Conservation (phyloP, 164 flowering plant genomes). For the Protea cynaroides region DNA sequence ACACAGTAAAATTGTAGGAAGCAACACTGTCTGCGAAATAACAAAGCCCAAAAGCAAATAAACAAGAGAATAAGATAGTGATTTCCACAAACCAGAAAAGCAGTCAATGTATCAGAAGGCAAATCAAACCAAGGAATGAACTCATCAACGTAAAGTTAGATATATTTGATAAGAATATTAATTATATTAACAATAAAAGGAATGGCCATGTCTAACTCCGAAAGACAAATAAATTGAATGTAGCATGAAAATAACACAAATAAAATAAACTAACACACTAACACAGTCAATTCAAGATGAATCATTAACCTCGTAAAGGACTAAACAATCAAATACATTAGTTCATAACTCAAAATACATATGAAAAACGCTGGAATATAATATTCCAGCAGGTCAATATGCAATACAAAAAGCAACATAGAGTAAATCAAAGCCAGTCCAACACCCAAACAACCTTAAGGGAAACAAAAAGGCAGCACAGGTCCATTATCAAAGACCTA, state of each 20-base stretch:
- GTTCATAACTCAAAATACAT: not conserved
- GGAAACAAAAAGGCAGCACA: too few species aligned
- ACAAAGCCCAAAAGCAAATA: too few species aligned
- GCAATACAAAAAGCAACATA: not conserved
- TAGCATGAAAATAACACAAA: slow-evolving; percentile 1
- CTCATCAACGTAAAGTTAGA: not conserved
- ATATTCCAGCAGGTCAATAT: not conserved
- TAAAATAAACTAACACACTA: not conserved
- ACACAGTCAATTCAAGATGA: not conserved
- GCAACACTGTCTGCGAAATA: not conserved
- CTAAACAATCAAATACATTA: not conserved
- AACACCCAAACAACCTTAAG: too few species aligned
- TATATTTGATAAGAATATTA: not conserved
- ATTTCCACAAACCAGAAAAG: not conserved
- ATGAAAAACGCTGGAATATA: not conserved
- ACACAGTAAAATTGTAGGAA: not conserved
- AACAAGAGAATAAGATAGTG: not conserved
- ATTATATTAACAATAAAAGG: too few species aligned
- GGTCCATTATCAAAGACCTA: too few species aligned
- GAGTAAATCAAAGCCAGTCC: too few species aligned
- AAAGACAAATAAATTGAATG: not conserved
- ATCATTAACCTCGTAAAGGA: not conserved
- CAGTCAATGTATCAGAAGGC: not conserved
- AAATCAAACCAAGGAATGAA: not conserved
- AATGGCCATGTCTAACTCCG: not conserved